Evolutionary conservation across 306 rosid genomes (phyloP), one percentile per base, ranked within the genome.

Genomic region (Malus orientalis): DNA sequence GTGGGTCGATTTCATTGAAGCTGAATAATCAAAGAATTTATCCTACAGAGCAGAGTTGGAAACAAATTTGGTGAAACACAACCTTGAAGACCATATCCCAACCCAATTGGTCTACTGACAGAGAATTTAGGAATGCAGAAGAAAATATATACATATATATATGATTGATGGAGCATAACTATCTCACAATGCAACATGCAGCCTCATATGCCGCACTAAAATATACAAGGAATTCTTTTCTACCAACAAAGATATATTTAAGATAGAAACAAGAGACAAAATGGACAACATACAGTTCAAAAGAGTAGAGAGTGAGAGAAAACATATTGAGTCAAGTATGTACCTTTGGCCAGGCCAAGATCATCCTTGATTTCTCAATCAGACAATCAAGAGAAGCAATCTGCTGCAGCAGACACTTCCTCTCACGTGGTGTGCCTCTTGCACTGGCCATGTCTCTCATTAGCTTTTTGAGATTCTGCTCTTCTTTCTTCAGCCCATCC

Each of bases 271-370:
- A 66, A 5, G 14, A 54, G 32, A 12, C 7, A 3, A 36, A 67
- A 3, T 55, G 2, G 19, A 70, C 36, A 33, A 38, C 45, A 53
- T 69, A 64, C 71, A 7, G 69, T 40, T 68, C 2, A 79, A 71
- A 74, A 62, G 72, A 36, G 54, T 25, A 64, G 59, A 81, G 69
- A 62, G 49, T 36, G 58, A 55, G 51, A 70, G 19, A 75, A 70
- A 53, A 63, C 27, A 40, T 65, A 36, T 63, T 1, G 19, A 27
- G 22, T 47, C 25, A 45, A 81, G 58, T 67, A 30, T 63, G 68
- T 81, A 92, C 97, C 98, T 88, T 89, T 76, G 74, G 74, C 97
- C 97, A 95, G 6, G 88, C 89, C 74, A 53, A 74, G 32, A 92
- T 89, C 59, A 47, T 73, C 66, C 86, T 78, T 75, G 97, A 81